Percentiles rank a stretch among this genome's conserved stretches.
These are phyloP conservation scores for Aspergillus neoniger DNA, from an alignment of 2,329 filamentous ascomycete species.

Conservation along the genomic window DNA sequence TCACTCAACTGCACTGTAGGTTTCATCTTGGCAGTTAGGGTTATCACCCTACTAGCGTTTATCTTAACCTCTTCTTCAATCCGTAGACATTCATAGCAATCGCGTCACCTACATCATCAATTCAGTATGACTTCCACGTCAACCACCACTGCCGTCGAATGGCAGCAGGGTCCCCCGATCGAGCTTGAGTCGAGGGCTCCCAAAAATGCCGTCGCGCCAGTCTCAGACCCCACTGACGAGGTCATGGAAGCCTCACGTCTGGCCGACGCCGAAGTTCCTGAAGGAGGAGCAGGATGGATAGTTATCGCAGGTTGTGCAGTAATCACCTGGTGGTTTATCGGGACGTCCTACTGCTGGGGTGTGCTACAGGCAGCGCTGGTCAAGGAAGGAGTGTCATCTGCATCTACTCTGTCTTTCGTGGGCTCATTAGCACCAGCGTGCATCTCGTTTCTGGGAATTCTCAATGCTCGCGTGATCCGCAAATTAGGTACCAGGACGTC, in stretches of 20 bases:
- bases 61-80: no score
- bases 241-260: constrained; percentile 48
- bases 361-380: constrained; percentile 61
- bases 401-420: constrained; percentile 61
- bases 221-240: constrained; percentile 24
- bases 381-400: constrained; percentile 47
- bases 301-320: constrained; percentile 55
- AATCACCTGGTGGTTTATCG: constrained; percentile 59
- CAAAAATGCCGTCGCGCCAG: neutral
- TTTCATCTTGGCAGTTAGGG: neutral
- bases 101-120: neutral
- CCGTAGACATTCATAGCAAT: neutral
- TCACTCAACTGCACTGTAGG: neutral
- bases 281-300: constrained; percentile 36
- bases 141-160: neutral
- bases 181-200: constrained; percentile 2
- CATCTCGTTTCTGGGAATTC: constrained; percentile 55
- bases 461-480: constrained; percentile 55
- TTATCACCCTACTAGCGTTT: neutral
- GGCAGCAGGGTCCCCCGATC: neutral
- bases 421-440: constrained; percentile 56
- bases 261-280: constrained; percentile 46
- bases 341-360: constrained; percentile 62
- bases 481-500: constrained; percentile 52
- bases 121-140: neutral